phyloP scores from a whole-genome alignment of 2,329 filamentous ascomycete genomes.

The Colletotrichum ledebouriae region DNA sequence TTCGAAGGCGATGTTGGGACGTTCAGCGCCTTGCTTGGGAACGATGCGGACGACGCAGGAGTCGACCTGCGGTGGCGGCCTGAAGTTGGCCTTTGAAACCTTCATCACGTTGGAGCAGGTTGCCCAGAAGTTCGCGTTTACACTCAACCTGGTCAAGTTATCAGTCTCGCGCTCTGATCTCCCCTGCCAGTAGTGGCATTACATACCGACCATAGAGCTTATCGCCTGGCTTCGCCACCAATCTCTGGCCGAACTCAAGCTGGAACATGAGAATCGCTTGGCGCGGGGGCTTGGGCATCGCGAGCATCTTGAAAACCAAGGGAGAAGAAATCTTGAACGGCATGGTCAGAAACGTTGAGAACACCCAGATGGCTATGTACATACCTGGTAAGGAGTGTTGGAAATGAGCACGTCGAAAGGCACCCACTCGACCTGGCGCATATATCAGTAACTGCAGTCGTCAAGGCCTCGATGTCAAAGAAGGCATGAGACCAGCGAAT shows the following conservation, averaged over 20 bases:
- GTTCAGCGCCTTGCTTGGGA: slow-evolving; percentile 81
- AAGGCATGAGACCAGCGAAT: not conserved
- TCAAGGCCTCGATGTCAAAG: not conserved
- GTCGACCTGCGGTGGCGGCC: slow-evolving; percentile 93
- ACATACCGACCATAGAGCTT: slow-evolving; percentile 68
- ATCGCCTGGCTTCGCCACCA: slow-evolving; percentile 80
- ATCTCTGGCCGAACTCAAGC: slow-evolving; percentile 90
- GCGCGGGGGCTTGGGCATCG: slow-evolving; percentile 83
- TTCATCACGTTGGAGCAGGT: slow-evolving; percentile 44
- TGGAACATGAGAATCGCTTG: slow-evolving; percentile 96
- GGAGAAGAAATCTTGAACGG: slow-evolving; percentile 82
- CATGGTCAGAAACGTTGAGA: not conserved
- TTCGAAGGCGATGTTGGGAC: slow-evolving; percentile 90
- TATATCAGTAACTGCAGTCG: not conserved
- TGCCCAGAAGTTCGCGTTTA: slow-evolving; percentile 44
- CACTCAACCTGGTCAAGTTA: slow-evolving; percentile 35
- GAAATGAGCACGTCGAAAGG: slow-evolving; percentile 88
- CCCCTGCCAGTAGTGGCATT: slow-evolving; percentile 49
- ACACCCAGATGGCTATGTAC: not conserved
- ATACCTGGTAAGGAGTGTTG: slow-evolving; percentile 73
- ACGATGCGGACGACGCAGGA: slow-evolving; percentile 90
- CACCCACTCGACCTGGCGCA: slow-evolving; percentile 55
- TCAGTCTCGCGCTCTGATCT: not conserved
- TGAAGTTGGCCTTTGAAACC: slow-evolving; percentile 77
- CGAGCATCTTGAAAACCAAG: slow-evolving; percentile 89